Evolutionary conservation across 106 monocot genomes (phyloP), one percentile per base, ranked within the genome.

Genomic region (Dendrobium catenatum): DNA sequence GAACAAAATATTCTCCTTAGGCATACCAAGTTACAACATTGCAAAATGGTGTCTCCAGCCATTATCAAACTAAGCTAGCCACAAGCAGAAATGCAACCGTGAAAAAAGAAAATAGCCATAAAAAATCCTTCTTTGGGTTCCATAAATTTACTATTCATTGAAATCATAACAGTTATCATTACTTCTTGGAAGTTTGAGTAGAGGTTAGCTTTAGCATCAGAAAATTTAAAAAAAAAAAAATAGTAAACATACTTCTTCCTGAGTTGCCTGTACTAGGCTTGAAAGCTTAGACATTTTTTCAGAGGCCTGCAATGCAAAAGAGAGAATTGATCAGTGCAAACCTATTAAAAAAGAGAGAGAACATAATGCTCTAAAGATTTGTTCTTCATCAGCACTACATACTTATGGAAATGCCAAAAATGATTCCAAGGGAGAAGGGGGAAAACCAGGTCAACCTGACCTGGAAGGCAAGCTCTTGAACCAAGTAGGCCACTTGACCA

Each of bases 261-360:
- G 93, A 81, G 89, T 77, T 81, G 85, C 81, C 77, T 89, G 91
- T 81, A 89, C 66, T 75, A 83, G 82, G 33, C 80, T 70, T 5
- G 79, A 79, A 73, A 89, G 93, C 88, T 89, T 94, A 4, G 82
- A 82, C 55, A 94, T 56, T 79, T 94, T 94, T 40, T 91, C 83
- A 86, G 77, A 78, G 70, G 85, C 91, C 93, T 94, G 55, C 87
- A 89, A 81, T 78, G 76, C 29, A 89, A 66, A 68, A 66, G 4
- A 77, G 8, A 31, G 16, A 18, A 72, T 54, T 48, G 26, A 80
- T 80, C 72, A 74, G 73, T 0, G 16, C 3, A 16, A 72, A 42
- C 54, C 16, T 40, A 77, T 29, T 7, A 49, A 41, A 43, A 68
- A 22, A 68, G 37, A 37, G 37, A 37, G 37, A 37, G 37, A 13